Evolutionary conservation across 345 rosid genomes (phyloP).

Genomic region (Eucalyptus coolabah): DNA sequence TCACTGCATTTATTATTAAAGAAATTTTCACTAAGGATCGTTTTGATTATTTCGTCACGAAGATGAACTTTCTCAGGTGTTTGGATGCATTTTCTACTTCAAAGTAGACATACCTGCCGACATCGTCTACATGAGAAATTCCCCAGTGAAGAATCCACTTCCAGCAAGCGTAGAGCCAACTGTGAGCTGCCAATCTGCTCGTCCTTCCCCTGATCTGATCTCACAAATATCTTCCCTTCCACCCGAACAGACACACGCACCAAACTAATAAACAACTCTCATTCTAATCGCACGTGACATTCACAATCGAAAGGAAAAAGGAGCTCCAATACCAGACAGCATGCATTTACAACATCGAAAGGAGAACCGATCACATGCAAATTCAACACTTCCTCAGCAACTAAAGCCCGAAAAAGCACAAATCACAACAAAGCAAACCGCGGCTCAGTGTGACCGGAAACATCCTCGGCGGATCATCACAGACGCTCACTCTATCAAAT

Average conservation of each 20-base stretch:
- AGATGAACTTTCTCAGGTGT: neutral
- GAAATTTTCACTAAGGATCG: neutral
- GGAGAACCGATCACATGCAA: neutral
- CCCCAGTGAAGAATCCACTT: conserved; percentile 98
- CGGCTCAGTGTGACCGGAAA: neutral
- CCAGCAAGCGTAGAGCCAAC: conserved; percentile 78
- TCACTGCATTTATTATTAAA: conserved; percentile 31
- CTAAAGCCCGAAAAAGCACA: neutral
- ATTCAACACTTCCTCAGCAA: neutral
- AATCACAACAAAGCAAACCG: neutral
- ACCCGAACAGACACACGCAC: conserved; percentile 19
- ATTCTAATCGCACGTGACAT: neutral
- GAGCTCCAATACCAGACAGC: neutral
- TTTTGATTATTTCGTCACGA: neutral
- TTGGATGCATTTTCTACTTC: neutral
- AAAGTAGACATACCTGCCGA: conserved; percentile 44
- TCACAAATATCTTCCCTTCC: conserved; percentile 64
- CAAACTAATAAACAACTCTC: neutral
- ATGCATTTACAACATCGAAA: neutral
- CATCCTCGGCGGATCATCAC: neutral
- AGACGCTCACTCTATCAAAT: neutral
- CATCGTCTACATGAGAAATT: conserved; percentile 61
- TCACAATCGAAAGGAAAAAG: neutral
- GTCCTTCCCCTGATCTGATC: conserved; percentile 37
- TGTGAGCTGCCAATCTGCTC: conserved; percentile 34